Evolutionary conservation across 345 rosid genomes (phyloP), one percentile per base, ranked within the genome.

Genomic region (Rubroshorea leprosula): DNA sequence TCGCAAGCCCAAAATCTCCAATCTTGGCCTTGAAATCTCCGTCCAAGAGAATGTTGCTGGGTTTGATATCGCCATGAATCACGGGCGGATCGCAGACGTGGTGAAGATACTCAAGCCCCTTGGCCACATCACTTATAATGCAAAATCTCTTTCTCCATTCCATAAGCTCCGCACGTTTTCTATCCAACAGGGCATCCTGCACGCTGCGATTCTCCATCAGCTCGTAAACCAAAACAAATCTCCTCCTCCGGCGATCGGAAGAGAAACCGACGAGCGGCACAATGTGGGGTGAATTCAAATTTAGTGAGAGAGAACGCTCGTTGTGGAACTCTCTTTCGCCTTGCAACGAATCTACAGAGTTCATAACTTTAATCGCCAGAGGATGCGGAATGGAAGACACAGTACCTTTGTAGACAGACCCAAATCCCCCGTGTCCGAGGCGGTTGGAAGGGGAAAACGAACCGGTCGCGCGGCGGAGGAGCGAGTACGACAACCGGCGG

Each of bases 401-500:
- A 21, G 65, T 57, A 46, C 85, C 89, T 74, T 81, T 86, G 58
- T 81, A 81, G 29, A 86, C 89, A 0, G 82, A 70, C n/a, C 99
- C 97, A 51, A 87, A 93, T 13, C 99, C 99, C 0, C 99, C 99
- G 49, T 85, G 97, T 10, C 99, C 99, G 41, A 93, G 83, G 23
- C 81, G 90, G 65, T 78, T 82, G 16, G 95, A 74, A 25, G 85
- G 63, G 49, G 96, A 66, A 78, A 93, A 89, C 0, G 85, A 82
- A 59, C 73, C 62, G 2, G 98, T 86, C 17, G 96, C 84, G 31
- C 87, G 90, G 51, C 95, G 96, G 68, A 91, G 79, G 53, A 76
- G 61, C 29, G 86, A 50, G 78, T 78, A 91, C 16, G 98, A 84
- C 82, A 83, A 88, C 13, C 92, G 86, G 25, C 83, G 85, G 65